Evolutionary conservation across 2,329 filamentous ascomycete genomes (phyloP).

Genomic region (Cucurbitaria berberidis): DNA sequence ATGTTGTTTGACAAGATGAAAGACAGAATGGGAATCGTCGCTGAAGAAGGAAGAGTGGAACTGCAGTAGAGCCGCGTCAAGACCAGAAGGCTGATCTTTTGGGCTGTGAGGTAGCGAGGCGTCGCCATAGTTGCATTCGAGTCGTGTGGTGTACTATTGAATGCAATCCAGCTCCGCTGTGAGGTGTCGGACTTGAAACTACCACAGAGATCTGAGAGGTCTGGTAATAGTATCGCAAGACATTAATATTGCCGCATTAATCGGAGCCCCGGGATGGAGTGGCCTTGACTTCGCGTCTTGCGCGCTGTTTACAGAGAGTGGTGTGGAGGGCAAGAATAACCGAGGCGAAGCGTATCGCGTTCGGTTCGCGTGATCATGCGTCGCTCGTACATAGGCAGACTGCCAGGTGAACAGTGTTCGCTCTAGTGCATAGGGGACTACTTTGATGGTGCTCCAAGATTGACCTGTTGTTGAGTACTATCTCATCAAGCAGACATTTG

Average conservation of each 20-base stretch:
- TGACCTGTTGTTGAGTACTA: background rate
- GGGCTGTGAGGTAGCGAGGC: slow-evolving; percentile 85
- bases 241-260: background rate
- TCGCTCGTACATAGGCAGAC: background rate
- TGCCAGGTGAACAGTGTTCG: background rate
- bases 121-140: slow-evolving; percentile 55
- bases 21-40: slow-evolving; percentile 76
- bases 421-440: background rate
- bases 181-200: background rate
- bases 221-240: background rate
- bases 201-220: background rate
- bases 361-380: slow-evolving; percentile 21
- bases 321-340: slow-evolving; percentile 16
- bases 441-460: background rate
- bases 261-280: background rate
- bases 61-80: slow-evolving; percentile 83
- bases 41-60: slow-evolving; percentile 69
- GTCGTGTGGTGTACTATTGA: background rate
- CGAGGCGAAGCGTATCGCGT: slow-evolving; percentile 28
- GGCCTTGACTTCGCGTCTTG: background rate
- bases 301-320: slow-evolving; percentile 16
- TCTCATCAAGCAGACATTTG: background rate
- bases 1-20: slow-evolving; percentile 78
- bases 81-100: slow-evolving; percentile 81
- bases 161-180: background rate